Evolutionary conservation across 106 monocot genomes (phyloP), one percentile per base, ranked within the genome.

Genomic region (Acorus calamus): DNA sequence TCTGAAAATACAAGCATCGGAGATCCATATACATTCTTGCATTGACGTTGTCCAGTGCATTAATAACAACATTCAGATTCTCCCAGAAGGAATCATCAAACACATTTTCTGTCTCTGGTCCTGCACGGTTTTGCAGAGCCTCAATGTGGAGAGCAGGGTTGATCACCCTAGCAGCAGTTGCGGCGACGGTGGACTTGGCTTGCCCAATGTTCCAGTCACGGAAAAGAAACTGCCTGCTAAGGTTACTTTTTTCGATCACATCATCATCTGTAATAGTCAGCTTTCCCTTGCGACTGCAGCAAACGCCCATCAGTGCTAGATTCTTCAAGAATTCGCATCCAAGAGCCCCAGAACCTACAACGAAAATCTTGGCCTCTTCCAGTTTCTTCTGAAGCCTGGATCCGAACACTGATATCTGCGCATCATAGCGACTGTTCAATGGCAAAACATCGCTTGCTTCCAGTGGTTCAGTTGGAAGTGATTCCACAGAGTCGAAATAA

Each of bases 271-370:
- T 87, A 54, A 98, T 72, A 7, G 78, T 91, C 55, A 98, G 63
- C 68, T 91, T 91, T 7, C 91, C 96, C 53, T 84, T 78, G 10
- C 14, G 71, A 70, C 82, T 73, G 65, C 91, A 98, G 61, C 76
- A 81, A 50, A 98, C 85, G 63, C 96, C 96, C 96, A 98, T 98
- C 51, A 98, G 61, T 8, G 91, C 87, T n/a, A 98, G 64, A 53
- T 98, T 98, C 77, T 98, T 98, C 75, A 98, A 79, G 76, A 98
- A 91, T 61, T 98, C 96, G 66, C 96, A 91, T 44, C 96, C 96
- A 75, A 98, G 87, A 49, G 96, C 96, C 67, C 96, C 96, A n/a
- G 88, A 75, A 3, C 87, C 96, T 5, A 91, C 87, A 59, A 98
- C 69, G 71, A 98, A 98, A 14, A 84, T 74, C 57, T 83, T 98